These are phyloP conservation scores for Thyridium curvatum DNA, from an alignment of 2,329 filamentous ascomycete species.

Conservation along the genomic window DNA sequence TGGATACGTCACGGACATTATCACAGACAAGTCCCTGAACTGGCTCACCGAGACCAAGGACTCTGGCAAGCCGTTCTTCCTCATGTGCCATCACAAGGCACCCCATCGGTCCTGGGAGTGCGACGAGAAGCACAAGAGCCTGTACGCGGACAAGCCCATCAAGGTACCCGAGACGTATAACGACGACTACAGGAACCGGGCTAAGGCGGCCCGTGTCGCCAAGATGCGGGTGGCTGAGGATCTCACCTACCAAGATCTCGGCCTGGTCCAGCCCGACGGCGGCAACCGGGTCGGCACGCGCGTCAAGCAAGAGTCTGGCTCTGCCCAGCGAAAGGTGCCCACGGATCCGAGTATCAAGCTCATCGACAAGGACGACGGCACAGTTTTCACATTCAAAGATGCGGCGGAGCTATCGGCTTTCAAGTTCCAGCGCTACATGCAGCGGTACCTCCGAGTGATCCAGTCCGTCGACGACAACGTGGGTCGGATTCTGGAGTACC, in stretches of 20 bases:
- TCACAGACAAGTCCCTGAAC: slow-evolving; percentile 40
- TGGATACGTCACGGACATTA: slow-evolving; percentile 46
- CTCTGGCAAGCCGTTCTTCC: slow-evolving; percentile 38
- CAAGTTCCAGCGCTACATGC: slow-evolving; percentile 52
- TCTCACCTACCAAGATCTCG: slow-evolving; percentile 43
- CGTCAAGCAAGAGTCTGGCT: slow-evolving; percentile 1
- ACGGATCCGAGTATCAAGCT: slow-evolving; percentile 22
- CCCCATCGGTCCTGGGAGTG: slow-evolving; percentile 47
- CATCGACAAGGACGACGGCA: slow-evolving; percentile 38
- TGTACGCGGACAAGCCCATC: slow-evolving; percentile 37
- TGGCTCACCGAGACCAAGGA: slow-evolving; percentile 26
- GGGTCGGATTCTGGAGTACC: slow-evolving; percentile 37
- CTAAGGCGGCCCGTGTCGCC: slow-evolving; percentile 38
- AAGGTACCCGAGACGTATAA: slow-evolving; percentile 43
- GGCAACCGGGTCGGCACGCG: slow-evolving; percentile 29
- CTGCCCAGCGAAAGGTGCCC: slow-evolving; percentile 31
- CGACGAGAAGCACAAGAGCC: slow-evolving; percentile 37
- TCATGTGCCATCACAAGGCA: slow-evolving; percentile 52
- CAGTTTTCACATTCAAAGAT: slow-evolving; percentile 36
- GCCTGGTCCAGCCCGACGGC: slow-evolving; percentile 44
- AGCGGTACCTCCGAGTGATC: slow-evolving; percentile 46
- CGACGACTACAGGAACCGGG: slow-evolving; percentile 49
- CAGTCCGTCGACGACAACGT: slow-evolving; percentile 47
- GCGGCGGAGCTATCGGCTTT: slow-evolving; percentile 38
- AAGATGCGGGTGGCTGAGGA: slow-evolving; percentile 47